A percentile compares a stretch with the other conserved stretches of the same genome.
Conservation (phyloP, 73 alveolate genomes). For the Paramecium pentaurelia region DNA sequence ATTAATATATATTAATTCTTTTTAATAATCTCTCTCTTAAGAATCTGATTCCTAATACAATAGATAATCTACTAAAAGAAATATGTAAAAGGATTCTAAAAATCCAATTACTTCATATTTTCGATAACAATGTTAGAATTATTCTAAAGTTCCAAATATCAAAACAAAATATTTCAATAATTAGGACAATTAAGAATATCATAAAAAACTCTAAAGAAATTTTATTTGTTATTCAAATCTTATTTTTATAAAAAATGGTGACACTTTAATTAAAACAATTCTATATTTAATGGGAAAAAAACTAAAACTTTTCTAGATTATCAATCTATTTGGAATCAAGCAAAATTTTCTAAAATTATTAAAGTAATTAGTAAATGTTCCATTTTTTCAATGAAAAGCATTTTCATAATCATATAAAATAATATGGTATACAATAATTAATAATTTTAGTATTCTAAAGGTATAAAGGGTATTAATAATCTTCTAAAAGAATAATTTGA, state of each 20-base stretch:
- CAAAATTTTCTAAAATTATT: neutral
- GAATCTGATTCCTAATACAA: neutral
- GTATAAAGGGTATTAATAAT: neutral
- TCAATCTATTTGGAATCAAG: neutral
- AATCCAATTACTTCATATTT: neutral
- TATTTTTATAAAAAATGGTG: neutral
- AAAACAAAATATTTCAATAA: neutral
- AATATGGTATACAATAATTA: neutral
- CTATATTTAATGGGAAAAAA: neutral
- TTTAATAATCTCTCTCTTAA: no score
- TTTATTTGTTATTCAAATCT: neutral
- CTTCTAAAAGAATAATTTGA: neutral
- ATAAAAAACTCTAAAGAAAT: neutral
- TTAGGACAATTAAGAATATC: neutral
- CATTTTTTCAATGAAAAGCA: neutral
- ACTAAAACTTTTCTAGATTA: neutral
- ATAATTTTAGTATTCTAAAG: neutral
- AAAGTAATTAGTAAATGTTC: neutral
- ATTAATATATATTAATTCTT: no score
- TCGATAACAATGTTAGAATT: neutral
- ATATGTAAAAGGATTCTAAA: neutral
- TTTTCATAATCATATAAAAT: neutral
- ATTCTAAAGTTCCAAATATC: neutral
- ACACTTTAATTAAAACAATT: neutral
- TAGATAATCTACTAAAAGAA: neutral